Conservation (phyloP, 2,329 filamentous ascomycete genomes). For the Pezicula neosporulosa region DNA sequence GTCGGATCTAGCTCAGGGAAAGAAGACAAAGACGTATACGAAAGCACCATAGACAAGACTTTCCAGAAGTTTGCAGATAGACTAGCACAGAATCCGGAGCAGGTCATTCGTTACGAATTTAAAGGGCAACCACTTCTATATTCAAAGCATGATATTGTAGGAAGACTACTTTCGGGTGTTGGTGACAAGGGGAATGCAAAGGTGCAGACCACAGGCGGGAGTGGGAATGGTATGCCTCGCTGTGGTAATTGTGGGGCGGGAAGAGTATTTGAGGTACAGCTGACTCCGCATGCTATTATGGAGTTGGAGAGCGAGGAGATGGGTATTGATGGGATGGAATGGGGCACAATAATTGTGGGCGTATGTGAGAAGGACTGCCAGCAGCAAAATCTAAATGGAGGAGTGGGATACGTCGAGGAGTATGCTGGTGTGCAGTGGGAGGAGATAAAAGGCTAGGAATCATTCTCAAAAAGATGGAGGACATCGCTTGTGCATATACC, state of each 20-base stretch:
- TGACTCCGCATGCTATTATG: slow-evolving; percentile 86
- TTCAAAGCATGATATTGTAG: slow-evolving; percentile 71
- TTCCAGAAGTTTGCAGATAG: slow-evolving; percentile 81
- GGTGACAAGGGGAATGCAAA: slow-evolving; percentile 14
- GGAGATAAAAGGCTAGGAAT: slow-evolving; percentile 45
- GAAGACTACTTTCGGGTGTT: slow-evolving; percentile 49
- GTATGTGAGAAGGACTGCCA: slow-evolving; percentile 81
- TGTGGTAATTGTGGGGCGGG: slow-evolving; percentile 73
- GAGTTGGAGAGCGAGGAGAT: slow-evolving; percentile 78
- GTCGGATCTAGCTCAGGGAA: slow-evolving; percentile 34
- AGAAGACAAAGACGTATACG: slow-evolving; percentile 70
- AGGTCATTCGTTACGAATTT: slow-evolving; percentile 79
- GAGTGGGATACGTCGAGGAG: slow-evolving; percentile 82
- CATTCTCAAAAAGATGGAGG: no score
- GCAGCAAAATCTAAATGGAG: slow-evolving; percentile 53
- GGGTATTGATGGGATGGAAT: slow-evolving; percentile 87
- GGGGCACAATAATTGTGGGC: slow-evolving; percentile 87
- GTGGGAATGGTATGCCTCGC: slow-evolving; percentile 57
- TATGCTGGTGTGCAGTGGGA: slow-evolving; percentile 99
- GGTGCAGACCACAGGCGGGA: slow-evolving; percentile 20
- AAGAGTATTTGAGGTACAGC: slow-evolving; percentile 86
- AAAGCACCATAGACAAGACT: slow-evolving; percentile 69
- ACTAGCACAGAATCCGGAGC: slow-evolving; percentile 76
- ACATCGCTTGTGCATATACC: no score
- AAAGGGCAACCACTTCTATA: slow-evolving; percentile 74